Evolutionary conservation across 129 eudicot genomes (phyloP).

Genomic region (Erigeron canadensis): DNA sequence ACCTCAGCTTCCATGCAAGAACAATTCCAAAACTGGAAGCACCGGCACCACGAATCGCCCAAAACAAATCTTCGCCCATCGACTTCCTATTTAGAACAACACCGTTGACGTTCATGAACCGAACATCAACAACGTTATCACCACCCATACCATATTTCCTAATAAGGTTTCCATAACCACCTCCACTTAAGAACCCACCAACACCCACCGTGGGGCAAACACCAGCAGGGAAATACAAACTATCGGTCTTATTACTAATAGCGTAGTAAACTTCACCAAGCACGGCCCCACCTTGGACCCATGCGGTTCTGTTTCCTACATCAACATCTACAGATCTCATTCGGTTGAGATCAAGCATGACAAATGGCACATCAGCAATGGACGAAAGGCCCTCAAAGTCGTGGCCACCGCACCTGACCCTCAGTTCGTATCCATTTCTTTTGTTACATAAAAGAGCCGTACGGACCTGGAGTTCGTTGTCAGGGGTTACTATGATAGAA

Average conservation of each 20-base stretch:
- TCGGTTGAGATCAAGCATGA: constrained; percentile 2
- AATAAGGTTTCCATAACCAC: constrained; percentile 8
- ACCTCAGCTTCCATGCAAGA: constrained; percentile 18
- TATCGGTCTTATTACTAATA: background rate
- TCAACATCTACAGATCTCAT: background rate
- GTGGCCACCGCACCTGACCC: background rate
- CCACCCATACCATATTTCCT: constrained; percentile 10
- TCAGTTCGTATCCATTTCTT: background rate
- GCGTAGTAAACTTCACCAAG: background rate
- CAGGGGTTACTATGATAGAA: background rate
- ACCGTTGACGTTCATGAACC: constrained; percentile 5
- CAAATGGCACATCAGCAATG: background rate
- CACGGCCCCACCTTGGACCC: constrained; percentile 8
- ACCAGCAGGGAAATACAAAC: background rate
- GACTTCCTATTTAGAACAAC: background rate
- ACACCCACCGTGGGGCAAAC: background rate
- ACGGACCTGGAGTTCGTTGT: background rate
- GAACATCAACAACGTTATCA: constrained; percentile 8
- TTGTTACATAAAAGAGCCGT: background rate
- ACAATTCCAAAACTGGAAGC: constrained; percentile 17
- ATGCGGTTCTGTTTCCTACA: background rate
- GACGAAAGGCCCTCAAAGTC: constrained; percentile 14
- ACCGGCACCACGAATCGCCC: constrained; percentile 9
- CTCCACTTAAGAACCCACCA: constrained; percentile 10
- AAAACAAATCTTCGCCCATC: constrained; percentile 8